phyloP scores from a whole-genome alignment of 1,284 basidiomycete genomes.

The Malassezia psittaci region DNA sequence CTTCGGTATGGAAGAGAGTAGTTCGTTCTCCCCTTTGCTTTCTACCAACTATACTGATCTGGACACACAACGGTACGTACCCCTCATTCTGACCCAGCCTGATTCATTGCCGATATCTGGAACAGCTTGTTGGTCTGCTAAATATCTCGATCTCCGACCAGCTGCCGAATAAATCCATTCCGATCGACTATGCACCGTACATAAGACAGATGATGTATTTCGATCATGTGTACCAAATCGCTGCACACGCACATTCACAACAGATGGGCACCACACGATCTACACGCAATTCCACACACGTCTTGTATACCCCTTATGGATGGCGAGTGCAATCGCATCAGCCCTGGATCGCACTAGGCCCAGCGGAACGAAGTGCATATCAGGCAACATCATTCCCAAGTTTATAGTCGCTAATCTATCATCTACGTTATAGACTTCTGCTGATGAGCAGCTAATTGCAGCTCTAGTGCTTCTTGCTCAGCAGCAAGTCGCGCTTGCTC shows the following conservation, averaged over 20 bases:
- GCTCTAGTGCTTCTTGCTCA: neutral
- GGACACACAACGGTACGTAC: conserved; percentile 6
- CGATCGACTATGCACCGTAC: conserved; percentile 14
- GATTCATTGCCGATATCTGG: neutral
- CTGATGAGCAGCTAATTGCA: neutral
- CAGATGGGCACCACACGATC: conserved; percentile 1
- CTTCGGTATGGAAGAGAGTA: no score
- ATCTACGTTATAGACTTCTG: neutral
- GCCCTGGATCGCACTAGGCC: conserved; percentile 19
- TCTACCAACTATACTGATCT: neutral
- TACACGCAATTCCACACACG: conserved; percentile 17
- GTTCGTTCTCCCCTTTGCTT: neutral
- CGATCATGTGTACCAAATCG: conserved; percentile 1
- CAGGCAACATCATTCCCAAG: neutral
- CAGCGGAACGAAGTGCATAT: conserved; percentile 9
- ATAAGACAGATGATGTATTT: conserved; percentile 1
- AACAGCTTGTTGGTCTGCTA: conserved; percentile 3
- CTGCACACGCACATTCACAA: conserved; percentile 1
- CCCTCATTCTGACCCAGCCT: neutral
- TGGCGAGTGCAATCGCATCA: neutral
- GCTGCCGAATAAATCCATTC: conserved; percentile 3
- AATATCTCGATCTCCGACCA: conserved; percentile 3
- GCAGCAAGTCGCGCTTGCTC: conserved; percentile 2
- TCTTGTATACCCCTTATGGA: neutral
- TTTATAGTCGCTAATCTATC: neutral